Evolutionary conservation across 495 filamentous ascomycete genomes (phyloP).

Genomic region (Penicillium lagena): DNA sequence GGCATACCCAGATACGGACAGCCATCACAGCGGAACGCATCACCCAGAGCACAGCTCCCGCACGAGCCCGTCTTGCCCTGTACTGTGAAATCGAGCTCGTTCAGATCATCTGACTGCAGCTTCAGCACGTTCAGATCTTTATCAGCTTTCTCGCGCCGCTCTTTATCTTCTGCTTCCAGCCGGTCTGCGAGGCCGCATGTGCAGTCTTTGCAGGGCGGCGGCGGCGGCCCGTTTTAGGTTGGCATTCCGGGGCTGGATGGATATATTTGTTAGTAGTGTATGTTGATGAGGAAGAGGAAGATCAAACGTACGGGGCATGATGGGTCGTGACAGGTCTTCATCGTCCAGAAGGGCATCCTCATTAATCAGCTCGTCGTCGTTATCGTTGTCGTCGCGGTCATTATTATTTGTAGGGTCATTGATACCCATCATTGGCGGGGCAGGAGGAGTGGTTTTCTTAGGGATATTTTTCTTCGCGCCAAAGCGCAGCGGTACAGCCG

Average conservation of each 20-base stretch:
- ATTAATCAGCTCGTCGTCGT: constrained; percentile 80
- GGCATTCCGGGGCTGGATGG: constrained; percentile 67
- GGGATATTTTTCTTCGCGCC: constrained; percentile 51
- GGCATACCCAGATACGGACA: constrained; percentile 93
- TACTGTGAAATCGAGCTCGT: constrained; percentile 90
- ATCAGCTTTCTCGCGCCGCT: constrained; percentile 58
- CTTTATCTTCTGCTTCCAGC: constrained; percentile 73
- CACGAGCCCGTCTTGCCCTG: constrained; percentile 91
- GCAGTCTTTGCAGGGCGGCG: constrained; percentile 94
- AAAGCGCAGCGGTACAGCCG: constrained; percentile 67
- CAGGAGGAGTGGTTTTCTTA: constrained; percentile 34
- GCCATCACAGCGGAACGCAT: constrained; percentile 55
- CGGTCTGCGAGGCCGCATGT: constrained; percentile 81
- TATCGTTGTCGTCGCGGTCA: constrained; percentile 42
- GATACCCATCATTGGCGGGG: constrained; percentile 25
- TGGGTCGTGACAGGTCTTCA: constrained; percentile 66
- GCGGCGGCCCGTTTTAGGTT: constrained; percentile 82
- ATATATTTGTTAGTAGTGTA: constrained; percentile 7
- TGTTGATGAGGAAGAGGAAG: background rate
- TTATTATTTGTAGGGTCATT: constrained; percentile 22
- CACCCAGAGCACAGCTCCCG: constrained; percentile 86
- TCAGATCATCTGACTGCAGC: constrained; percentile 68
- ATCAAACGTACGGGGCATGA: constrained; percentile 63
- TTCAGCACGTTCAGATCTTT: constrained; percentile 56
- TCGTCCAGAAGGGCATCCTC: constrained; percentile 81